A percentile compares a stretch with the other conserved stretches of the same genome.
These are phyloP conservation scores for Entophlyctis luteolus DNA, from an alignment of 192 early-diverging fungal species.

Conservation along the genomic window DNA sequence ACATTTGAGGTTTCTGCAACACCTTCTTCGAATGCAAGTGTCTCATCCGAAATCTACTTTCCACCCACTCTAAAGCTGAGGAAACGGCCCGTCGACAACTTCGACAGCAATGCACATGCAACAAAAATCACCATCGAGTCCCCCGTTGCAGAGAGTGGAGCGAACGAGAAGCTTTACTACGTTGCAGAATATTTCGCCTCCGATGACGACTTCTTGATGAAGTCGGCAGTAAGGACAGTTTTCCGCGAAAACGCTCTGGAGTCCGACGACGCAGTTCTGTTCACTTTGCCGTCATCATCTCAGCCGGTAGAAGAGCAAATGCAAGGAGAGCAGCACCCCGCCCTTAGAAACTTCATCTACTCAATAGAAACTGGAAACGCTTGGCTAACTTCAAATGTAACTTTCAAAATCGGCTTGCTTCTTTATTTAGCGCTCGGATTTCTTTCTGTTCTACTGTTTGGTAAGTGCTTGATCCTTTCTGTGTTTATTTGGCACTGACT, in stretches of 20 bases:
- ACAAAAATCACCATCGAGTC: slow-evolving; percentile 11
- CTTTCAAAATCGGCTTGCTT: slow-evolving; percentile 21
- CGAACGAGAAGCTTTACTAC: slow-evolving; percentile 31
- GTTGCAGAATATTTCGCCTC: slow-evolving; percentile 53
- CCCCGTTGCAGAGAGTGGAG: not conserved
- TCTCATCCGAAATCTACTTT: too few relatives aligned
- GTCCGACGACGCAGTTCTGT: slow-evolving; percentile 58
- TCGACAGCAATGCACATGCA: not conserved
- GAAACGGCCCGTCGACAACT: not conserved
- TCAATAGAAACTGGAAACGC: slow-evolving; percentile 29
- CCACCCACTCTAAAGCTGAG: not conserved
- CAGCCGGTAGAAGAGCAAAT: not conserved
- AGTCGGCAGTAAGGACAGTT: slow-evolving; percentile 52
- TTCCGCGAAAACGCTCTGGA: slow-evolving; percentile 68
- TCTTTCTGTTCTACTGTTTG: slow-evolving; percentile 41
- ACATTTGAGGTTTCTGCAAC: not conserved
- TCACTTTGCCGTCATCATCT: slow-evolving; percentile 45
- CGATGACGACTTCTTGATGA: slow-evolving; percentile 71
- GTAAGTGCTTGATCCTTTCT: not conserved
- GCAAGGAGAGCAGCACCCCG: slow-evolving; percentile 35
- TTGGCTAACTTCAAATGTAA: slow-evolving; percentile 9
- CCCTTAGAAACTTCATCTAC: slow-evolving; percentile 38
- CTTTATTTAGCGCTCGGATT: slow-evolving; percentile 29
- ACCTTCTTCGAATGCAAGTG: not conserved
- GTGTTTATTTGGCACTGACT: slow-evolving; percentile 18